phyloP scores from a whole-genome alignment of 306 rosid genomes.

The Ziziphus jujuba region DNA sequence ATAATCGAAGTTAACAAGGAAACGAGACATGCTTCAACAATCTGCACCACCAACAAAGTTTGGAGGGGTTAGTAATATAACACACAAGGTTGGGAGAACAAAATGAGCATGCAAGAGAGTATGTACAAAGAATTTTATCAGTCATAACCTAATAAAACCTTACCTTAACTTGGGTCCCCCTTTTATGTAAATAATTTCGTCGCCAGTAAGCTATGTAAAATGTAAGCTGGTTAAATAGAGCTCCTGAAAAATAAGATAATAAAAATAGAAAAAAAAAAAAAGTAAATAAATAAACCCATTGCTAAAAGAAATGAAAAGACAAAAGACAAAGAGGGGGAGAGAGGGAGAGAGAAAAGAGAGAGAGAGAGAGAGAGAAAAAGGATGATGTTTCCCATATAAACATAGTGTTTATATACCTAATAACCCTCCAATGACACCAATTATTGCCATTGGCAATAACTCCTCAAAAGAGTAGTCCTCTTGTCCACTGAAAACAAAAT shows the following conservation, averaged over 20 bases:
- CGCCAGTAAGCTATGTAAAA: conserved; percentile 82
- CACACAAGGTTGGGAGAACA: conserved; percentile 20
- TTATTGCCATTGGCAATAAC: conserved; percentile 90
- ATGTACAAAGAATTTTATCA: not conserved
- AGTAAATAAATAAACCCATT: conserved; percentile 21
- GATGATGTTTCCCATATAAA: not conserved
- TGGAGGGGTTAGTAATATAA: conserved; percentile 7
- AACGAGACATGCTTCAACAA: conserved; percentile 86
- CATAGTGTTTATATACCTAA: conserved; percentile 49
- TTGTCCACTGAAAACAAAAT: conserved; percentile 73
- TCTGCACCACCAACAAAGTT: conserved; percentile 43
- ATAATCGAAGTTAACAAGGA: conserved; percentile 76
- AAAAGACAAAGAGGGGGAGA: no score
- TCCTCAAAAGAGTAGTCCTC: conserved; percentile 95
- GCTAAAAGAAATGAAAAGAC: not conserved
- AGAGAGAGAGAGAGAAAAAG: not conserved
- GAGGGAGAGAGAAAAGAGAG: no score
- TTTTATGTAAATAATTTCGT: conserved; percentile 83
- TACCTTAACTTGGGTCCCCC: conserved; percentile 89
- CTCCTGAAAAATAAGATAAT: no score
- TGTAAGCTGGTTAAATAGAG: conserved; percentile 91
- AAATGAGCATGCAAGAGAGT: not conserved
- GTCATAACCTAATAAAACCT: conserved; percentile 31
- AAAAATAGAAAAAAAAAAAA: conserved; percentile 12
- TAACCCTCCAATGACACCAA: conserved; percentile 95